phyloP scores from a whole-genome alignment of 148 eudicot species.

The Persicaria maculosa region DNA sequence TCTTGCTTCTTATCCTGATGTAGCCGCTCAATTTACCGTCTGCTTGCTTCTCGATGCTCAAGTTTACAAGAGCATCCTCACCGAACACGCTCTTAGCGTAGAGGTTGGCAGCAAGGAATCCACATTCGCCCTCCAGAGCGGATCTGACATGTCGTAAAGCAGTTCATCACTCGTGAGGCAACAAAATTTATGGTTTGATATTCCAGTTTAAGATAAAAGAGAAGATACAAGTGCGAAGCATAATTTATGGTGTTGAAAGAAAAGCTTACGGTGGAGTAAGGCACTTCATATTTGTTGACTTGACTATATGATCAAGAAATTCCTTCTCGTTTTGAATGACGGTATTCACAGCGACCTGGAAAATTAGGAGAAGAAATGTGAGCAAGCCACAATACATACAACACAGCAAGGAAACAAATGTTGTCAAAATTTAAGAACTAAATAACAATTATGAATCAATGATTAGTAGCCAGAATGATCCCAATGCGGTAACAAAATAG shows the following conservation, averaged over 20 bases:
- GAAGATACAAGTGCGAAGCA: neutral
- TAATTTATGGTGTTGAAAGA: neutral
- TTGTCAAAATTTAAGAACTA: neutral
- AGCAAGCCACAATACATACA: neutral
- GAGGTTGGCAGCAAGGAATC: conserved; percentile 85
- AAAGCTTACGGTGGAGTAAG: conserved; percentile 66
- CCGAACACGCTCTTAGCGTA: conserved; percentile 94
- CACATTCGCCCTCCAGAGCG: conserved; percentile 91
- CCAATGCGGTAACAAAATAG: neutral
- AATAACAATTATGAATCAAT: neutral
- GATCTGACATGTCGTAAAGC: conserved; percentile 36
- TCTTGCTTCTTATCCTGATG: conserved; percentile 90
- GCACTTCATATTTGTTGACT: conserved; percentile 90
- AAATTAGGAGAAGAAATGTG: neutral
- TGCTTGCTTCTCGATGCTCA: conserved; percentile 75
- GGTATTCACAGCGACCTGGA: conserved; percentile 79
- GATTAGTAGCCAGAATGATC: neutral
- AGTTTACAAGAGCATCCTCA: conserved; percentile 89
- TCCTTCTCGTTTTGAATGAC: conserved; percentile 74
- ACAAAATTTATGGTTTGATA: neutral
- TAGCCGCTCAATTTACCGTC: conserved; percentile 89
- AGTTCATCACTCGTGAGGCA: neutral
- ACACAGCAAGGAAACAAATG: neutral
- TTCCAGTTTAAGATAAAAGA: neutral
- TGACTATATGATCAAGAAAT: conserved; percentile 77